Conservation (phyloP, 2,329 filamentous ascomycete species). For the Fusarium sp. region DNA sequence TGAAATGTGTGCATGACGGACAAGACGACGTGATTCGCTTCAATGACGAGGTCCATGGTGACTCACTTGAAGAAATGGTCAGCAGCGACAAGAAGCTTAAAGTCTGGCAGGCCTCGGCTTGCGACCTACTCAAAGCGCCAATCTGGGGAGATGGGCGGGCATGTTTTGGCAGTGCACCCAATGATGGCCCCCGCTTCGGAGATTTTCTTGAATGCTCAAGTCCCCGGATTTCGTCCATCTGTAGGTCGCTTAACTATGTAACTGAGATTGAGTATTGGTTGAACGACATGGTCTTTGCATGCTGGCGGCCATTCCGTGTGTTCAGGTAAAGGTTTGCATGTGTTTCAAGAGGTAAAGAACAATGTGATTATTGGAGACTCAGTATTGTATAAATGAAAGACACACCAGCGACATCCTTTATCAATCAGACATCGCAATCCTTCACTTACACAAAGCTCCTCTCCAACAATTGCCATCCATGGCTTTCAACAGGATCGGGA, state of each 20-base stretch:
- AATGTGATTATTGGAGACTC: background rate
- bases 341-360: background rate
- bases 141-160: background rate
- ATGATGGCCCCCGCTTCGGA: slow-evolving; percentile 1
- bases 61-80: background rate
- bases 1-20: background rate
- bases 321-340: background rate
- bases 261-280: background rate
- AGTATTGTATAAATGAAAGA: background rate
- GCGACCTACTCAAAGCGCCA: background rate
- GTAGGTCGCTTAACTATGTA: slow-evolving; percentile 5
- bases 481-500: background rate
- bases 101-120: background rate
- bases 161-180: slow-evolving; percentile 2
- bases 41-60: background rate
- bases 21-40: background rate
- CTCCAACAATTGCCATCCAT: slow-evolving; percentile 19
- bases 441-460: background rate
- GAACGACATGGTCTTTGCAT: background rate
- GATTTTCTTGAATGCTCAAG: background rate
- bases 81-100: background rate
- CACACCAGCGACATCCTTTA: background rate
- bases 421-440: background rate
- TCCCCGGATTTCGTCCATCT: background rate
- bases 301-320: background rate